Conservation (phyloP, 2,329 filamentous ascomycete species). For the Sarocladium strictum region DNA sequence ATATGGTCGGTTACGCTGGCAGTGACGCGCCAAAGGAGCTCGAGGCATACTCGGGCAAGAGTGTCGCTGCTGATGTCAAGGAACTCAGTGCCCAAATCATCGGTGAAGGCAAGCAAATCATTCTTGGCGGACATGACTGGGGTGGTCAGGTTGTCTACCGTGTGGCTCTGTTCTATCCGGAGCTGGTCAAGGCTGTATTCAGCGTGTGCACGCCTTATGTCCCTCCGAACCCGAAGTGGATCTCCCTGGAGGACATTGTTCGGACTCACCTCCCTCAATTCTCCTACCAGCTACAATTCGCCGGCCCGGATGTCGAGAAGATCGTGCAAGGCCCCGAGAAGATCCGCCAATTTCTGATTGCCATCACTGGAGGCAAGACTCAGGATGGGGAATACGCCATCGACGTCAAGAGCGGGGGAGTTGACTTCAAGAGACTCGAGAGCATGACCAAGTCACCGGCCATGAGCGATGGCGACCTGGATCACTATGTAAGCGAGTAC, state of each 20-base stretch:
- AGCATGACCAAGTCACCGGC: slow-evolving; percentile 49
- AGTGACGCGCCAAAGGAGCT: slow-evolving; percentile 62
- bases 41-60: slow-evolving; percentile 64
- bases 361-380: slow-evolving; percentile 62
- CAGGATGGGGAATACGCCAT: slow-evolving; percentile 49
- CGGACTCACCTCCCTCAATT: slow-evolving; percentile 59
- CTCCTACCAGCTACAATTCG: slow-evolving; percentile 78
- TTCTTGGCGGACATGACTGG: slow-evolving; percentile 92
- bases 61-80: slow-evolving; percentile 67
- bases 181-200: slow-evolving; percentile 69
- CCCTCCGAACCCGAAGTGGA: slow-evolving; percentile 45
- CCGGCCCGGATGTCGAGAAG: slow-evolving; percentile 59
- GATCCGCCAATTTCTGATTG: slow-evolving; percentile 64
- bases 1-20: slow-evolving; percentile 80
- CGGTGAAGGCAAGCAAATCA: slow-evolving; percentile 48
- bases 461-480: slow-evolving; percentile 62
- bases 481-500: slow-evolving; percentile 72
- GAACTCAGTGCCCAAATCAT: slow-evolving; percentile 57
- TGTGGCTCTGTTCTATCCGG: slow-evolving; percentile 65
- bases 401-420: slow-evolving; percentile 52
- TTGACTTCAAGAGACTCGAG: slow-evolving; percentile 58
- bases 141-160: slow-evolving; percentile 75
- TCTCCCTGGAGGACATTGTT: slow-evolving; percentile 55
- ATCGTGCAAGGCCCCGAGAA: slow-evolving; percentile 50
- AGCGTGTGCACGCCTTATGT: slow-evolving; percentile 72